phyloP scores from a whole-genome alignment of 805 yeast species.

The Cyberlindnera samutprakarnensis region DNA sequence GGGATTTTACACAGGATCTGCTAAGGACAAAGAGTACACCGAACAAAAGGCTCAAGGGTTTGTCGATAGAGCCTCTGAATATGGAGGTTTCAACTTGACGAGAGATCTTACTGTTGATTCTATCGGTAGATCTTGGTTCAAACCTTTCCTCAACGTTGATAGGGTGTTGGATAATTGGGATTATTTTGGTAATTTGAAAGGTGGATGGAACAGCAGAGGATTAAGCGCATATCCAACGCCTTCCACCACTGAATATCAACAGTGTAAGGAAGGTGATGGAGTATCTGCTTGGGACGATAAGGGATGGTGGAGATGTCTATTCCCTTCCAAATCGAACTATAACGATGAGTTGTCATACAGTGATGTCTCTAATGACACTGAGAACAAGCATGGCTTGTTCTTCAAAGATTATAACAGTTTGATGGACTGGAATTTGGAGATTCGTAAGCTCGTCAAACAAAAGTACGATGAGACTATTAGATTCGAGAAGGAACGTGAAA shows the following conservation, averaged over 20 bases:
- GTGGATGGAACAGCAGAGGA: slow-evolving; percentile 23
- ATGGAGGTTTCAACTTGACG: no score
- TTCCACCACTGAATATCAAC: slow-evolving; percentile 45
- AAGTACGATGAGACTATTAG: slow-evolving; percentile 23
- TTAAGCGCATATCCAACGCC: slow-evolving; percentile 53
- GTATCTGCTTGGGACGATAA: slow-evolving; percentile 72
- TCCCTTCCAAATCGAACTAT: slow-evolving; percentile 43
- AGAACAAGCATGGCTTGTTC: slow-evolving; percentile 47
- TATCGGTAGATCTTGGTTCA: no score
- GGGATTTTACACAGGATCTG: slow-evolving; percentile 14
- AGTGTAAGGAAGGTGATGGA: slow-evolving; percentile 62
- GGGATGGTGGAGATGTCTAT: slow-evolving; percentile 89
- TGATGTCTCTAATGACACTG: slow-evolving; percentile 40
- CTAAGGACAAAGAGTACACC: slow-evolving; percentile 8
- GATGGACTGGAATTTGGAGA: slow-evolving; percentile 58
- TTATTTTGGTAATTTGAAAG: slow-evolving; percentile 6
- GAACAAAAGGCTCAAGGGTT: slow-evolving; percentile 7
- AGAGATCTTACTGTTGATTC: no score
- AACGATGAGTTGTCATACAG: slow-evolving; percentile 40
- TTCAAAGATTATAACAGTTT: slow-evolving; percentile 60
- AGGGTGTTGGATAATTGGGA: slow-evolving; percentile 8
- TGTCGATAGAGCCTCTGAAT: neutral
- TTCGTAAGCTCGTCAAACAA: slow-evolving; percentile 37
- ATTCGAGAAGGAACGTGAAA: slow-evolving; percentile 9
- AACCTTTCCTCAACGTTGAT: slow-evolving; percentile 2